These are phyloP conservation scores for Solanum chmielewskii DNA, from an alignment of 257 asterid species.

Conservation along the genomic window DNA sequence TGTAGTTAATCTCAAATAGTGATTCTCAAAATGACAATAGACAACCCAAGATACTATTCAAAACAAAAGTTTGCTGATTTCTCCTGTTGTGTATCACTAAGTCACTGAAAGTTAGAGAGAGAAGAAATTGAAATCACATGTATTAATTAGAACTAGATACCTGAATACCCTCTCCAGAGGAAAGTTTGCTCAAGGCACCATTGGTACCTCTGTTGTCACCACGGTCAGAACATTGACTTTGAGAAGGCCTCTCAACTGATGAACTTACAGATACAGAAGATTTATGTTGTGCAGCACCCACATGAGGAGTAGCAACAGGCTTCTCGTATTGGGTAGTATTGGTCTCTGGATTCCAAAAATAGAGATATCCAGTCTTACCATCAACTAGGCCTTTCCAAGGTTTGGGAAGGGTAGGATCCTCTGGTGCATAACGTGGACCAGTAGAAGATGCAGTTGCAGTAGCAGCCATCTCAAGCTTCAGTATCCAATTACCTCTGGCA, in stretches of 20 bases:
- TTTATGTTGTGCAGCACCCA: conserved; percentile 31
- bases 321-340: conserved; percentile 84
- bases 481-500: not conserved
- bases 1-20: not conserved
- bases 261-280: conserved; percentile 34
- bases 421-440: conserved; percentile 76
- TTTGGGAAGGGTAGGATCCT: conserved; percentile 91
- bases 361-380: conserved; percentile 79
- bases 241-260: conserved; percentile 50
- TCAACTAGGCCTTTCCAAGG: conserved; percentile 97
- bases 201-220: conserved; percentile 32
- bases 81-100: not conserved
- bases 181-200: conserved; percentile 28
- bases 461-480: conserved; percentile 51
- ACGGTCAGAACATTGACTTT: conserved; percentile 13
- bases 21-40: not conserved
- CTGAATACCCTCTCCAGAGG: conserved; percentile 39
- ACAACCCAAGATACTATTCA: not conserved
- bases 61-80: not conserved
- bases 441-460: conserved; percentile 34
- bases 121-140: not conserved
- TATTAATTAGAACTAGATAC: conserved; percentile 9
- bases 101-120: not conserved
- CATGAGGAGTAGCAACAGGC: conserved; percentile 35
- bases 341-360: conserved; percentile 96